Evolutionary conservation across 1,284 basidiomycete genomes (phyloP).

Genomic region (Tilletia walkeri): DNA sequence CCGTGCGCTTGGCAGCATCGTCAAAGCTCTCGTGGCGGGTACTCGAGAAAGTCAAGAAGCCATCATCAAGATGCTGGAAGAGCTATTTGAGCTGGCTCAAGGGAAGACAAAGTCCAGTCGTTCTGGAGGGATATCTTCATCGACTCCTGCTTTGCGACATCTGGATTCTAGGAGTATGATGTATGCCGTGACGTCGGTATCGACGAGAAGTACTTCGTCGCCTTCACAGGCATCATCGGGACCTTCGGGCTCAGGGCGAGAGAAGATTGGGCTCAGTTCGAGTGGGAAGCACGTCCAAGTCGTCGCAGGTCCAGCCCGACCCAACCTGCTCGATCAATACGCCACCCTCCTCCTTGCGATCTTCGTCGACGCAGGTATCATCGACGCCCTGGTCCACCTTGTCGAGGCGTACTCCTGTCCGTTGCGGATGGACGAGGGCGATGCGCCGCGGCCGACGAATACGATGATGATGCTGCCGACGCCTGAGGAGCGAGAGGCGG

Average conservation of each 20-base stretch:
- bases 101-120: not conserved
- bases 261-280: not conserved
- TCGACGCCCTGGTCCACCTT: slow-evolving; percentile 46
- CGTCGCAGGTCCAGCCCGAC: slow-evolving; percentile 38
- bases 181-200: not conserved
- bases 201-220: not conserved
- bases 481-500: slow-evolving; percentile 32
- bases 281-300: slow-evolving; percentile 29
- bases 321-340: slow-evolving; percentile 90
- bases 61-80: slow-evolving; percentile 87
- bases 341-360: slow-evolving; percentile 82
- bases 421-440: not conserved
- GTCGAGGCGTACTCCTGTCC: slow-evolving; percentile 26
- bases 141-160: not conserved
- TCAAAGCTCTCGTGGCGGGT: slow-evolving; percentile 67
- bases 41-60: slow-evolving; percentile 67
- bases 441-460: not conserved
- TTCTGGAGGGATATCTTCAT: not conserved
- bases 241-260: not conserved
- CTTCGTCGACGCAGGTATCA: slow-evolving; percentile 78
- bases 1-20: slow-evolving; percentile 76
- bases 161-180: slow-evolving; percentile 9
- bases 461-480: slow-evolving; percentile 7
- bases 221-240: not conserved
- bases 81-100: slow-evolving; percentile 68